Evolutionary conservation across 2,329 filamentous ascomycete species (phyloP), one percentile per base, ranked within the genome.

Genomic region (Ophiostoma pallidulum): DNA sequence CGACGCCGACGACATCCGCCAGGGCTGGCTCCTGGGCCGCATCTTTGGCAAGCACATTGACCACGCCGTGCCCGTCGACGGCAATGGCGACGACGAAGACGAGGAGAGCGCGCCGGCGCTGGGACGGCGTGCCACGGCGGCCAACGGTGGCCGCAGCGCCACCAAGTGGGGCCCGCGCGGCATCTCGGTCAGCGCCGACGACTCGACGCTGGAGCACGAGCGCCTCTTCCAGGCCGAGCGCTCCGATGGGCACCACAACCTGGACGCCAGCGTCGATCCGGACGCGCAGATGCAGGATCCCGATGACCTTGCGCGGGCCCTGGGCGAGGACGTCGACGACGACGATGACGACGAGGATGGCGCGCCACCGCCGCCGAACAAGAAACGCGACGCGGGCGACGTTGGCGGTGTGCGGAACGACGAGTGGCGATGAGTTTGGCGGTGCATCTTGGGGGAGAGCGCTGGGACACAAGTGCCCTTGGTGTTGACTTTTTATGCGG

Each of bases 1-100:
- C 13, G 91, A 97, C 61, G 83, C 84, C 4, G 90, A 96, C 55
- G 91, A 97, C 62, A 72, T 94, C 61, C 77, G 82, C 54, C 82
- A 86, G 48, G 86, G 89, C 53, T 96, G 89, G 82, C 71, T 97
- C 24, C 77, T 96, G 9, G 78, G 78, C 54, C 78, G 82, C 43
- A 80, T 95, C 54, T 82, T 94, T 51, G 86, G 84, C 47, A 75
- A 74, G 67, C 64, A 71, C 56, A 64, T 71, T 24, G 68, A 73
- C 45, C 62, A 67, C n/a, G 66, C 69, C n/a, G n/a, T n/a, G n/a
- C n/a, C n/a, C n/a, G n/a, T n/a, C n/a, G n/a, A n/a, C n/a, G n/a
- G n/a, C n/a, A 71, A 73, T 3, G 72, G 68, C 18, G 66, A 73
- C 5, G 72, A 73, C 4, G 73, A 68, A 44, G 70, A 78, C 16